Evolutionary conservation across 768 basidiomycete genomes (phyloP).

Genomic region (Russula sp.): DNA sequence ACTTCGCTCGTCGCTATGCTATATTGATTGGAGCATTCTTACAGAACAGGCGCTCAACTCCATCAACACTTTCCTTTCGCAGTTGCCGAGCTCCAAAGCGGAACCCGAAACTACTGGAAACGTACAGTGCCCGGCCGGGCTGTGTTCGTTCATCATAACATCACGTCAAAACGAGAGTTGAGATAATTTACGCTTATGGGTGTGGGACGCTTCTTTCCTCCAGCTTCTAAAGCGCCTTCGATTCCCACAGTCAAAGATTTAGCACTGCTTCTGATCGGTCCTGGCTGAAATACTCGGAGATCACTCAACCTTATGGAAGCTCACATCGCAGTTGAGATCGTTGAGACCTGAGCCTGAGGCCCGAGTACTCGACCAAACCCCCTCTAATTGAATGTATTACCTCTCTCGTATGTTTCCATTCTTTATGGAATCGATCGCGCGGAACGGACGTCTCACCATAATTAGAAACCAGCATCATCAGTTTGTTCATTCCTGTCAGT

Average conservation of each 20-base stretch:
- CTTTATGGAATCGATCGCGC: background rate
- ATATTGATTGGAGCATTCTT: conserved; percentile 1
- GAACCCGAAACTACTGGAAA: conserved; percentile 11
- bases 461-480: no score
- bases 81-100: background rate
- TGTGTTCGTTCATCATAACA: conserved; percentile 29
- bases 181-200: background rate
- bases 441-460: background rate
- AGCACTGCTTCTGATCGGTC: conserved; percentile 13
- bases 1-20: background rate
- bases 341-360: background rate
- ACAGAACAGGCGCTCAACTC: background rate
- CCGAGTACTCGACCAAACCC: no score
- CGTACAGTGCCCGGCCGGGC: background rate
- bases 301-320: no score
- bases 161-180: conserved; percentile 26
- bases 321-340: background rate
- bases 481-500: no score
- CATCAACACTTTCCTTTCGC: background rate
- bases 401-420: background rate
- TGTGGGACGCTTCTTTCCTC: conserved; percentile 10
- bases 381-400: background rate
- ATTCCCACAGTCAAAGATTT: conserved; percentile 22
- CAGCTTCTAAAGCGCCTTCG: background rate
- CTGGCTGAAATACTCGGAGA: no score